These are phyloP conservation scores for Apiotrichum veenhuisii DNA, from an alignment of 1,284 basidiomycete species.

Conservation along the genomic window DNA sequence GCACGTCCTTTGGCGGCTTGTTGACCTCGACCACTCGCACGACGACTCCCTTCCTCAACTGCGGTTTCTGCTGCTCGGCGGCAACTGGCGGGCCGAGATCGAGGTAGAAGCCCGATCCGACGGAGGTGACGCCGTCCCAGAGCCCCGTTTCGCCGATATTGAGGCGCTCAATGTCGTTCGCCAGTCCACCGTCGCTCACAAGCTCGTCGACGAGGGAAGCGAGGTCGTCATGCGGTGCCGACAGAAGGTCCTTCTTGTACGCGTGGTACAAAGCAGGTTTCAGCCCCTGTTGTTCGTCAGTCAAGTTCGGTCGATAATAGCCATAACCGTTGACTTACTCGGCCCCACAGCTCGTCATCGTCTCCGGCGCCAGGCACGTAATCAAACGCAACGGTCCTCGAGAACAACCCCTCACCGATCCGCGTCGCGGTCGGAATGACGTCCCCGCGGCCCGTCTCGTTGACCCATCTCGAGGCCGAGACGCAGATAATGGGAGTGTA, in stretches of 20 bases:
- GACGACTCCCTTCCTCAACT: neutral
- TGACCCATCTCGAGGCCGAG: slow-evolving; percentile 45
- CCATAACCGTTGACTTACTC: too few relatives aligned
- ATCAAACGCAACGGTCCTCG: slow-evolving; percentile 43
- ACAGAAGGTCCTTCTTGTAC: slow-evolving; percentile 30
- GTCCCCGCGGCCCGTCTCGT: slow-evolving; percentile 22
- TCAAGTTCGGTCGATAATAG: neutral
- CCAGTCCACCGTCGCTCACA: slow-evolving; percentile 10
- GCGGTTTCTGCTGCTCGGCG: neutral
- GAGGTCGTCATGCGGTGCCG: slow-evolving; percentile 35
- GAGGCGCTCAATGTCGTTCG: neutral
- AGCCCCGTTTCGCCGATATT: neutral
- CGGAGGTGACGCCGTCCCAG: neutral
- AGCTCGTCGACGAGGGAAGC: slow-evolving; percentile 29
- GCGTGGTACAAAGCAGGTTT: slow-evolving; percentile 39
- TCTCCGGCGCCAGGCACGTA: slow-evolving; percentile 51
- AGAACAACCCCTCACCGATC: slow-evolving; percentile 19
- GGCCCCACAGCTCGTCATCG: slow-evolving; percentile 50
- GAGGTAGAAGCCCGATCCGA: slow-evolving; percentile 23
- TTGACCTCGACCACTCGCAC: slow-evolving; percentile 28
- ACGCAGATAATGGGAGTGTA: slow-evolving; percentile 49
- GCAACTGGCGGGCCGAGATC: slow-evolving; percentile 23
- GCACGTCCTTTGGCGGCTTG: slow-evolving; percentile 20
- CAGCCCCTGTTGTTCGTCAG: slow-evolving; percentile 32
- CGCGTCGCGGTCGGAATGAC: slow-evolving; percentile 34